Evolutionary conservation across 2,329 filamentous ascomycete genomes (phyloP).

Genomic region (Colletotrichum sp.): DNA sequence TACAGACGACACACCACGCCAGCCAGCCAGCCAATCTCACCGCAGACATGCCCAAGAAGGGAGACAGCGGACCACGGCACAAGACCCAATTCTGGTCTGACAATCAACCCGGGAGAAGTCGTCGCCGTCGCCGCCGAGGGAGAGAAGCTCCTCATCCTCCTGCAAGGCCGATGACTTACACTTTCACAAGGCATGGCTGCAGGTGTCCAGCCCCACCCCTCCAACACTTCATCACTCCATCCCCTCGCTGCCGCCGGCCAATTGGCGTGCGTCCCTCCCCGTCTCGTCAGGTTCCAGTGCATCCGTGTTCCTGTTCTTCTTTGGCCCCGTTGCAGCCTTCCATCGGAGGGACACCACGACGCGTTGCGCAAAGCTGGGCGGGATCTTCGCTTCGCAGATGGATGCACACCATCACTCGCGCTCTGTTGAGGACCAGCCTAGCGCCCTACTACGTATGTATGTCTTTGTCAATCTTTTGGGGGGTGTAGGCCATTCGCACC

Average conservation of each 20-base stretch:
- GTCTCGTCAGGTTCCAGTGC: constrained; percentile 5
- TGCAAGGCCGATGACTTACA: constrained; percentile 7
- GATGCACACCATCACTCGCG: not conserved
- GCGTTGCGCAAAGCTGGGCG: not conserved
- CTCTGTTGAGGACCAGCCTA: not conserved
- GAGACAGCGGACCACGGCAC: not conserved
- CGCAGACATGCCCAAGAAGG: not conserved
- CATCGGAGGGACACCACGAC: not conserved
- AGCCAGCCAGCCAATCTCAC: not conserved
- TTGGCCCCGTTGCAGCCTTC: not conserved
- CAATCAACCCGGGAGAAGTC: not conserved
- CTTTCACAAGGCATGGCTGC: constrained; percentile 11
- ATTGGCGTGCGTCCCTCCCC: not conserved
- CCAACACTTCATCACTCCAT: not conserved
- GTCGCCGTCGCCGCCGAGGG: not conserved
- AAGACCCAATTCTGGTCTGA: not conserved
- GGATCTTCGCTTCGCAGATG: not conserved
- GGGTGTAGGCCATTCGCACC: not conserved
- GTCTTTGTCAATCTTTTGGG: not conserved
- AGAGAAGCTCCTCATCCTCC: not conserved
- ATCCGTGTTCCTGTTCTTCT: constrained; percentile 1
- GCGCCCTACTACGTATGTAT: not conserved
- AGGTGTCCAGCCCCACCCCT: not conserved
- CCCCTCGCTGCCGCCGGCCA: not conserved
- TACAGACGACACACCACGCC: not conserved